These are phyloP conservation scores for Liquidambar formosana DNA, from an alignment of 164 flowering plant species.

Conservation along the genomic window DNA sequence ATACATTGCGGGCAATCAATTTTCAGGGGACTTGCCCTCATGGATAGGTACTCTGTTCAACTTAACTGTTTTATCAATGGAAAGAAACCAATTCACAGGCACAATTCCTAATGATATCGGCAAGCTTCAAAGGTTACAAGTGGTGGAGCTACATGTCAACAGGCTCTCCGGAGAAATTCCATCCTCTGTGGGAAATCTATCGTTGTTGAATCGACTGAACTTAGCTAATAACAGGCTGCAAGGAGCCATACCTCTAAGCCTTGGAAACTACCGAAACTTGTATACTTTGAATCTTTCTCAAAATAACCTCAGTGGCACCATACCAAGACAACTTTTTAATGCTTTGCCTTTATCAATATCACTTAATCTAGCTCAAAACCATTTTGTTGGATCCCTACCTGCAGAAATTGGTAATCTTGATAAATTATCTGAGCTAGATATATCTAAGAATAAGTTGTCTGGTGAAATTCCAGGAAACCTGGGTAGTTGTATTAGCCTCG, in stretches of 20 bases:
- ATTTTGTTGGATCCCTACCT: constrained; percentile 7
- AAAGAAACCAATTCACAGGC: constrained; percentile 1
- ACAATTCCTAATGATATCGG: background rate
- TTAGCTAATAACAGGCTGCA: background rate
- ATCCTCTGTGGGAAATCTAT: background rate
- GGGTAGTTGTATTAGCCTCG: constrained; percentile 11
- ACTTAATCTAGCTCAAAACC: too few species aligned
- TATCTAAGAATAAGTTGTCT: constrained; percentile 21
- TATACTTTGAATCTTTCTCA: constrained; percentile 12
- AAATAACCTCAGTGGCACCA: constrained; percentile 10
- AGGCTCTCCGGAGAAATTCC: constrained; percentile 16
- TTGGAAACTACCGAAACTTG: background rate
- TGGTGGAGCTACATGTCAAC: background rate
- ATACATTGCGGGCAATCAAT: too few species aligned
- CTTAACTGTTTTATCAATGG: background rate
- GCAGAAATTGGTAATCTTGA: constrained; percentile 18
- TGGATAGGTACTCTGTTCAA: background rate
- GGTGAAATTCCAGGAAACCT: constrained; percentile 25
- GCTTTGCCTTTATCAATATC: too few species aligned
- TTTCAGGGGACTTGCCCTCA: constrained; percentile 4
- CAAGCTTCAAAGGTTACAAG: too few species aligned
- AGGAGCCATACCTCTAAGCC: background rate
- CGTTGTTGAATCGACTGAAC: background rate
- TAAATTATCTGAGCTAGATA: background rate
- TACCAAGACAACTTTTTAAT: background rate